Evolutionary conservation across 768 basidiomycete genomes (phyloP).

Genomic region (Candolleomyces aberdarensis): DNA sequence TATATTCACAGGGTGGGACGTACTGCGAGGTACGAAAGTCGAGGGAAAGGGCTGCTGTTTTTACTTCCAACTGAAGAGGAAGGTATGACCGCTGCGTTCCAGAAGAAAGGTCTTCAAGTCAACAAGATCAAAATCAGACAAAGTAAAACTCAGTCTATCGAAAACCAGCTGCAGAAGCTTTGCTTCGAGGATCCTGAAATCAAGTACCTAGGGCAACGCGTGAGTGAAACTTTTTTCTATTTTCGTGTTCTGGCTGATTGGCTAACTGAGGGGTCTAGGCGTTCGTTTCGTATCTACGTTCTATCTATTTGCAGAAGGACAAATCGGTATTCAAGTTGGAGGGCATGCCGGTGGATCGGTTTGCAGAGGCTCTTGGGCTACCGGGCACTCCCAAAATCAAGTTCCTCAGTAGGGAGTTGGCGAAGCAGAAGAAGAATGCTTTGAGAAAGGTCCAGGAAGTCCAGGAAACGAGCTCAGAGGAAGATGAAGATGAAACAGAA

Average conservation of each 20-base stretch:
- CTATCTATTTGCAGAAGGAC: slow-evolving; percentile 89
- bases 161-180: slow-evolving; percentile 87
- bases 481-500: slow-evolving; percentile 6
- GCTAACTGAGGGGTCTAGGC: slow-evolving; percentile 47
- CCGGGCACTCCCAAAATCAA: slow-evolving; percentile 97
- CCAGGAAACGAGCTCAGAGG: slow-evolving; percentile 21
- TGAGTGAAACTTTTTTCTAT: slow-evolving; percentile 33
- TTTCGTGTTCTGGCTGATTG: slow-evolving; percentile 1
- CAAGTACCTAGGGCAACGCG: slow-evolving; percentile 93
- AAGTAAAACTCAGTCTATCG: slow-evolving; percentile 82
- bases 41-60: slow-evolving; percentile 82
- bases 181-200: slow-evolving; percentile 95
- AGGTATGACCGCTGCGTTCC: slow-evolving; percentile 75
- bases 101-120: slow-evolving; percentile 67
- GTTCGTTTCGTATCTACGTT: slow-evolving; percentile 93
- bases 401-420: slow-evolving; percentile 64
- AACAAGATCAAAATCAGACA: slow-evolving; percentile 84
- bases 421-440: slow-evolving; percentile 76
- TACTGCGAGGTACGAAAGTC: slow-evolving; percentile 90
- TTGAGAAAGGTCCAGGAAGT: slow-evolving; percentile 42
- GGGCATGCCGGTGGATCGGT: slow-evolving; percentile 78
- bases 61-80: slow-evolving; percentile 90
- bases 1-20: slow-evolving; percentile 97
- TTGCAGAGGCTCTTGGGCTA: slow-evolving; percentile 86
- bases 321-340: slow-evolving; percentile 88